These are phyloP conservation scores for Onygenales sp. DNA, from an alignment of 2,329 filamentous ascomycete species.

Conservation along the genomic window DNA sequence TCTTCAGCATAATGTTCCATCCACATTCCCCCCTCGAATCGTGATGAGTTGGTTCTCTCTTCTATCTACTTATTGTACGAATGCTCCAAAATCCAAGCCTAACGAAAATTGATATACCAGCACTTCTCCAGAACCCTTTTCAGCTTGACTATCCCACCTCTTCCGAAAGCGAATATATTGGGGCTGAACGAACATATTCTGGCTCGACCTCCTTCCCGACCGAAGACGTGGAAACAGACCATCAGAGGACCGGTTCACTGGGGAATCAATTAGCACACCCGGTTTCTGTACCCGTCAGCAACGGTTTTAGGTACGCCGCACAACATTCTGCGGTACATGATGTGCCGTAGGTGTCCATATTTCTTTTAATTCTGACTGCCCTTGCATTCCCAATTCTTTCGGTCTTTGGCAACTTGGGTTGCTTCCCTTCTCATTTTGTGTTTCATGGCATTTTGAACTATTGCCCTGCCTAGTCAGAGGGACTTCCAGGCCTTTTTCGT, in stretches of 20 bases:
- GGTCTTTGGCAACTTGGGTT: conserved; percentile 22
- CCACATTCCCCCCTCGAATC: background rate
- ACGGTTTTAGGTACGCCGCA: conserved; percentile 43
- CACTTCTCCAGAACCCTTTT: conserved; percentile 27
- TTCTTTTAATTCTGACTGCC: conserved; percentile 31
- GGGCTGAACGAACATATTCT: conserved; percentile 24
- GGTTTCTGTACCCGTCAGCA: conserved; percentile 37
- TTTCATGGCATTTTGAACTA: conserved; percentile 4
- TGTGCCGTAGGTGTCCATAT: conserved; percentile 43
- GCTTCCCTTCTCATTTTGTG: background rate
- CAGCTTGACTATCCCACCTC: conserved; percentile 29
- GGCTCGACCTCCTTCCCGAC: conserved; percentile 25
- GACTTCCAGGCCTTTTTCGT: background rate
- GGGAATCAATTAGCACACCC: conserved; percentile 36
- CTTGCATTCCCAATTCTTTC: conserved; percentile 21
- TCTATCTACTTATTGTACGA: background rate
- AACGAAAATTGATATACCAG: conserved; percentile 18
- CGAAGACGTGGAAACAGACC: conserved; percentile 37
- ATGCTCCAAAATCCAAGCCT: conserved; percentile 13
- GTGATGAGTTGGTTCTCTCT: background rate
- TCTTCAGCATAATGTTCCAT: background rate
- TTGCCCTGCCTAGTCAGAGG: conserved; percentile 1
- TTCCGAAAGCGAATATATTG: conserved; percentile 32
- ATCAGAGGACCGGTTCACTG: conserved; percentile 42
- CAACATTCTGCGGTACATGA: conserved; percentile 43